Evolutionary conservation across 2,329 filamentous ascomycete species (phyloP), one percentile per base, ranked within the genome.

Genomic region (Fusarium ramigenum): DNA sequence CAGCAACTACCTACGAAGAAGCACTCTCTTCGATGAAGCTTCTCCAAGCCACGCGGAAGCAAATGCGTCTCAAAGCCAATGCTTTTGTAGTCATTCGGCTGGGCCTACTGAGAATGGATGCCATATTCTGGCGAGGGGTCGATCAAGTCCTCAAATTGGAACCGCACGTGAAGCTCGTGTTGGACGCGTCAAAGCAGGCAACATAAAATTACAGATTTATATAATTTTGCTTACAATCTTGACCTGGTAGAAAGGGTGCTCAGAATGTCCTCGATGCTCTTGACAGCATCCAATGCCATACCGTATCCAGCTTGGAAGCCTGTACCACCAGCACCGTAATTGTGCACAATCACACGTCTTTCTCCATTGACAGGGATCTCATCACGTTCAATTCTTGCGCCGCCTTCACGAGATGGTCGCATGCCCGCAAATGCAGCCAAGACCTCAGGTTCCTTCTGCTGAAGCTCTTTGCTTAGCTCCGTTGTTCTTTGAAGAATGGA

Each of bases 221-320:
- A 9, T 25, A 40, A 34, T n/a, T 11, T 11, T 3, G 14, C 14
- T 62, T 39, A 64, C 10, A 64, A 14, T 19, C 30, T 6, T 18
- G 56, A 10, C 7, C 1, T 52, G 2, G 18, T 18, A 0, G 44
- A 18, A 9, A 64, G 9, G 7, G 18, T 28, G 10, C 18, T 34
- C 18, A 64, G 21, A 18, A 62, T 44, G 0, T 52, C 57, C 37
- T 62, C 44, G 5, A 64, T 32, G 9, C 61, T 62, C 21, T 40
- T 61, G 19, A 46, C 44, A 1, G 61, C 57, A 52, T 64, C 61
- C n/a, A 64, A 23, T 0, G 61, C 61, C 61, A 64, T 64, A 15
- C 61, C 57, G 14, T 64, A 64, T 0, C 61, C 61, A 43, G 61
- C 61, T 14, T 64, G 61, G 0, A 64, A 64, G 11, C 61, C 61